phyloP scores from a whole-genome alignment of 2,329 filamentous ascomycete genomes.

The Capronia coronata region DNA sequence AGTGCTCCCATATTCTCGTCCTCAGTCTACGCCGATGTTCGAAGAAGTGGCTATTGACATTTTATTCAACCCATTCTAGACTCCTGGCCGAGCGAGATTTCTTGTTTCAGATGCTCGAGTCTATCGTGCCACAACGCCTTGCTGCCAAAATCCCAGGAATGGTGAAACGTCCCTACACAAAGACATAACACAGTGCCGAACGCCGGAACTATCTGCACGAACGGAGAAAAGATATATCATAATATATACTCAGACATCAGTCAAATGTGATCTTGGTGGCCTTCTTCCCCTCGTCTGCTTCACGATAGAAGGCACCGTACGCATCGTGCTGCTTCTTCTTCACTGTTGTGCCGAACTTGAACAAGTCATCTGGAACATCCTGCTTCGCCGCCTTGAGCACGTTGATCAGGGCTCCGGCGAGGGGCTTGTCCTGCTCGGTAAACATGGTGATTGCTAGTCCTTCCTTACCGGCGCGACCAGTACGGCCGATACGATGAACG shows the following conservation, averaged over 20 bases:
- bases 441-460: slow-evolving; percentile 90
- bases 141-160: slow-evolving; percentile 14
- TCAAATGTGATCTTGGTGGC: slow-evolving; percentile 92
- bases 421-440: slow-evolving; percentile 86
- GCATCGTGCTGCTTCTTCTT: slow-evolving; percentile 98
- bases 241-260: slow-evolving; percentile 34
- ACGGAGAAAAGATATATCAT: neutral
- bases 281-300: slow-evolving; percentile 74
- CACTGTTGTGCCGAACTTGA: slow-evolving; percentile 95
- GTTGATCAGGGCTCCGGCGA: slow-evolving; percentile 87
- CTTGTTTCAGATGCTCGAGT: slow-evolving; percentile 18
- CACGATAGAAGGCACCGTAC: slow-evolving; percentile 94
- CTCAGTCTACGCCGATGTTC: slow-evolving; percentile 1
- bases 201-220: neutral
- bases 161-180: neutral
- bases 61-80: slow-evolving; percentile 4
- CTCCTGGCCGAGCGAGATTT: slow-evolving; percentile 23
- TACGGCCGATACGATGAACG: slow-evolving; percentile 92
- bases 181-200: neutral
- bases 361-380: slow-evolving; percentile 76
- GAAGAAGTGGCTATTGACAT: neutral
- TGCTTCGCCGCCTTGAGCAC: slow-evolving; percentile 91
- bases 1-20: slow-evolving; percentile 5
- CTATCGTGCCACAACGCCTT: slow-evolving; percentile 24
- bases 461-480: slow-evolving; percentile 82